phyloP scores from a whole-genome alignment of 2,329 filamentous ascomycete genomes.

The Botrytis squamosa region DNA sequence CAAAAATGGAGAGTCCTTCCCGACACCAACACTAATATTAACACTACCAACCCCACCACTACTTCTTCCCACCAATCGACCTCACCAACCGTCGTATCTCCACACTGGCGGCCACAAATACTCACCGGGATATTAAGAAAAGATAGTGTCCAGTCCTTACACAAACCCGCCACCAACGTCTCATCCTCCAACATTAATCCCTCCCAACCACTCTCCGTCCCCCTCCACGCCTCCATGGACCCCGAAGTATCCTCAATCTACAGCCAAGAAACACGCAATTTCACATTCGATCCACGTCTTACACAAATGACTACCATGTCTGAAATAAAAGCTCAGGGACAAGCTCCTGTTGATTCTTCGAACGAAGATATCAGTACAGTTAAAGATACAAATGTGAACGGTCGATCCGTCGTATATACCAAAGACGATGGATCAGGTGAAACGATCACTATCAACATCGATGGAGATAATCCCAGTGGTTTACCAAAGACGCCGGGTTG shows the following conservation, averaged over 20 bases:
- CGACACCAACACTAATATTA: background rate
- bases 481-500: slow-evolving; percentile 53
- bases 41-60: background rate
- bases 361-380: background rate
- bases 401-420: background rate
- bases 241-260: background rate
- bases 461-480: background rate
- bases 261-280: slow-evolving; percentile 3
- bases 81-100: slow-evolving; percentile 30
- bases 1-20: slow-evolving; percentile 31
- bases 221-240: background rate
- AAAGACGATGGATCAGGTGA: background rate
- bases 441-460: background rate
- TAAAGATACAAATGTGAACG: background rate
- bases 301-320: slow-evolving; percentile 27
- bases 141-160: slow-evolving; percentile 12
- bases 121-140: slow-evolving; percentile 2
- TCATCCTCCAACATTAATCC: background rate
- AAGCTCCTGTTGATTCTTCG: background rate
- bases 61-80: background rate
- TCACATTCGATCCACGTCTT: background rate
- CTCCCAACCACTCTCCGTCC: background rate
- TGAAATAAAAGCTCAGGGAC: slow-evolving; percentile 31
- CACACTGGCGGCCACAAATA: slow-evolving; percentile 32
- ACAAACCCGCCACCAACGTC: background rate